phyloP scores from a whole-genome alignment of 2,329 filamentous ascomycete genomes.

The Eutypa lata region DNA sequence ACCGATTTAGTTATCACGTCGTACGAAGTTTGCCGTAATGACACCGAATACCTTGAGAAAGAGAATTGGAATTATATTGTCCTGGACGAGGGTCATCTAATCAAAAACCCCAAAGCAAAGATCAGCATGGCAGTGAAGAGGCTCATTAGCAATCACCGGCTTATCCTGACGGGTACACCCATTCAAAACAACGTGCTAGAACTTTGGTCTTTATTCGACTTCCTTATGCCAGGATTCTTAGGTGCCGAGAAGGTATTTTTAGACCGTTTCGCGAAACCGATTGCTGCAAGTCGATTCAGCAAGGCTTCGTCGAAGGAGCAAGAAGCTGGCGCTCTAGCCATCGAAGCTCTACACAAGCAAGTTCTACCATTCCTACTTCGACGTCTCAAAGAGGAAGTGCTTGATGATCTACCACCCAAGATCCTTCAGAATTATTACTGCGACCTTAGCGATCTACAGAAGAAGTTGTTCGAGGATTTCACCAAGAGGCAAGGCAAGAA shows the following conservation, averaged over 20 bases:
- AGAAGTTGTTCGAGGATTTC: conserved; percentile 95
- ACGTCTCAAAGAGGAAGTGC: conserved; percentile 93
- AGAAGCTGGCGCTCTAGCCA: conserved; percentile 90
- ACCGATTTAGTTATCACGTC: conserved; percentile 96
- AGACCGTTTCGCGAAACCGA: conserved; percentile 91
- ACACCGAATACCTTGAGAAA: conserved; percentile 77
- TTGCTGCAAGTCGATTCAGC: conserved; percentile 88
- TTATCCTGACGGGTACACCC: conserved; percentile 94
- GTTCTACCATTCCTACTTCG: conserved; percentile 94
- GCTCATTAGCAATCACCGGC: conserved; percentile 83
- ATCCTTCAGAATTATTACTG: conserved; percentile 99
- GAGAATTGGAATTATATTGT: conserved; percentile 97
- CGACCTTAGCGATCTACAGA: conserved; percentile 91
- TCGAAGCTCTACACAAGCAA: conserved; percentile 98
- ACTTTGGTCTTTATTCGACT: conserved; percentile 97
- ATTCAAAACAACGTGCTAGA: conserved; percentile 98
- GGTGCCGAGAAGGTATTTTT: conserved; percentile 94
- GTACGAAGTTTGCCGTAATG: conserved; percentile 96
- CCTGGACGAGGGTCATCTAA: conserved; percentile 93
- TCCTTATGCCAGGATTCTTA: conserved; percentile 97
- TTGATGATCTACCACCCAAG: conserved; percentile 95
- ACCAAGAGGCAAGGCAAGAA: conserved; percentile 89
- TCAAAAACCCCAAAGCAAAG: conserved; percentile 98
- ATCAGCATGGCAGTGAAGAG: conserved; percentile 90
- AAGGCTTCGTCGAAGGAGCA: conserved; percentile 99